Evolutionary conservation across 2,329 filamentous ascomycete species (phyloP), one percentile per base, ranked within the genome.

Genomic region (Pseudogymnoascus sp.): DNA sequence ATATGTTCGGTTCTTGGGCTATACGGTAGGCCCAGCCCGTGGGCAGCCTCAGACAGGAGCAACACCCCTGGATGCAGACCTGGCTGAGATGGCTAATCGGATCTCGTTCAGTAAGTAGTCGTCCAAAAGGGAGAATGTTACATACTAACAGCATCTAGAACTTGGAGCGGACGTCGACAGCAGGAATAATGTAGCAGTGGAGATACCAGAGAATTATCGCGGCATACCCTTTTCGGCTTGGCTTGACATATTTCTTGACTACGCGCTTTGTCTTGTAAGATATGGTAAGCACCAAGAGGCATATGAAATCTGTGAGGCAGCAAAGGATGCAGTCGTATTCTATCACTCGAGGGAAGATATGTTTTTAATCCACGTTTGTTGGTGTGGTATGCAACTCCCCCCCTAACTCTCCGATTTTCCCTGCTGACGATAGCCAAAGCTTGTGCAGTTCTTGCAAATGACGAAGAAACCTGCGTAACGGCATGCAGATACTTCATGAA

Each of bases 201-300:
- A 68, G 14, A 61, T 73, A 37, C 71, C 72, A 6, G 62, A 67
- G 28, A 68, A 72, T 64, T 92, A 91, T 71, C 87, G 91, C 67
- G 89, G 89, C 6, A 90, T 97, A 56, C 79, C 86, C 0, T 96
- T 97, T 71, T 80, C 87, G 64, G 82, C 86, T 56, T 99, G 94
- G 94, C 82, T 97, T 2, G 90, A 95, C 68, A 81, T 96, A 0
- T 96, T 99, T 72, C 82, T 95, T 37, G 90, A 94, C 70, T 95
- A 95, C 72, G 89, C 92, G 2, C 80, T 97, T 59, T 80, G 87
- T 4, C 82, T 94, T 33, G 89, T 92, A 6, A 83, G 85, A 44
- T 77, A 81, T 18, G 86, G 86, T 35, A 84, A 88, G 59, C 79
- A 83, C 12, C 81, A 87, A 44, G 87, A 91, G 66, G 87, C 91